Base-by-base conservation (phyloP, 768 basidiomycete genomes). In the Termitomyces sp. region DNA sequence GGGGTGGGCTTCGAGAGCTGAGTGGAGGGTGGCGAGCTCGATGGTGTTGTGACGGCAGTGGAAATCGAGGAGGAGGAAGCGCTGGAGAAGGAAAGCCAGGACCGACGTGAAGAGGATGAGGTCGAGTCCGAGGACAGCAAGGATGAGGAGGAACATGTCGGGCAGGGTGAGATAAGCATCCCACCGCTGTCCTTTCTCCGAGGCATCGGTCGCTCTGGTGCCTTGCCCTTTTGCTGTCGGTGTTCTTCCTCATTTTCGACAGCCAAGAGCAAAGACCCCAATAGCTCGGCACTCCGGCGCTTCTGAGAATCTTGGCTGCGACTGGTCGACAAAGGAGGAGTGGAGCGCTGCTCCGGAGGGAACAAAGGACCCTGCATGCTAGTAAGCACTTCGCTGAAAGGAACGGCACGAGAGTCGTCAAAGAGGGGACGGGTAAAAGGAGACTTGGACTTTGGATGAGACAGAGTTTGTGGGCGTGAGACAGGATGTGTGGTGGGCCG, bases 281-380 rank as follows among this genome's bases (percentile, higher is more conserved):
- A 64, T 7, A 83, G 68, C 50, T 77, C 76, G 56, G 55, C 57
- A 31, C 70, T 61, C 7, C 56, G 63, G 8, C 56, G 59, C 50
- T 59, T 65, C 40, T 54, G 55, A 38, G 51, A 37, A 41, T 61
- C 44, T 55, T 50, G 56, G 50, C 59, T 61, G 21, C 41, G 53
- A 48, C 43, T 71, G 50, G 63, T 74, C 59, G 62, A 71, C 59
- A 54, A 33, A 37, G 41, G 52, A 55, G 44, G 70, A 52, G 63
- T 72, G 63, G 62, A 70, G 50, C 60, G 66, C 37, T 65, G 55
- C 31, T 78, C 74, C 5, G 66, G 58, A 1, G 78, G 81, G 61
- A 86, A 86, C 19, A 86, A 71, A 5, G 75, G 72, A 5, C 85
- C 85, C 42, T 79, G 73, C 81, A 86, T 85, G 64, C 78, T 77